These are phyloP conservation scores for Mycena floridula DNA, from an alignment of 768 basidiomycete genomes.

Conservation along the genomic window DNA sequence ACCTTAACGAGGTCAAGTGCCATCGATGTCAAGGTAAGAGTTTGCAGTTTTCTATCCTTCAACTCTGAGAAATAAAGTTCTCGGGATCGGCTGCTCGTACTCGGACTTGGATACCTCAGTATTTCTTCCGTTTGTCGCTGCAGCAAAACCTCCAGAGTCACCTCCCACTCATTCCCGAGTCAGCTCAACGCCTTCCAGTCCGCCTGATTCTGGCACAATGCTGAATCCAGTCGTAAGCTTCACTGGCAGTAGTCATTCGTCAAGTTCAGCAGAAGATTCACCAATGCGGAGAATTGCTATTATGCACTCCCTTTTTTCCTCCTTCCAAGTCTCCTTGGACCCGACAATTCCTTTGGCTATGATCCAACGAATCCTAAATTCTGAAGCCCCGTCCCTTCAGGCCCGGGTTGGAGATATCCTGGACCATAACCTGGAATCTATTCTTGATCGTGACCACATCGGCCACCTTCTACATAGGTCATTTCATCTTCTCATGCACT, in stretches of 20 bases:
- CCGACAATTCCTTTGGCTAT: background rate
- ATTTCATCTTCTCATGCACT: slow-evolving; percentile 4
- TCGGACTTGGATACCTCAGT: slow-evolving; percentile 17
- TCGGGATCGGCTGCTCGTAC: slow-evolving; percentile 33
- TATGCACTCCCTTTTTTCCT: background rate
- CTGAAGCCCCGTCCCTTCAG: slow-evolving; percentile 3
- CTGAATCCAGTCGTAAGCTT: too few species aligned
- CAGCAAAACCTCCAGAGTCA: background rate
- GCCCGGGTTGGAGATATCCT: slow-evolving; percentile 12
- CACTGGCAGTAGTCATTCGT: too few species aligned
- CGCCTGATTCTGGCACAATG: too few species aligned
- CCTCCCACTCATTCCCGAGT: background rate
- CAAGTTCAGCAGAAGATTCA: background rate
- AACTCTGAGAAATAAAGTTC: too few species aligned
- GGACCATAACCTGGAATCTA: slow-evolving; percentile 17
- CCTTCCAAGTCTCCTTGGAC: background rate
- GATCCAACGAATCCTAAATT: slow-evolving; percentile 19
- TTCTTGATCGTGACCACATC: slow-evolving; percentile 24
- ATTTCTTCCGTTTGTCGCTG: background rate
- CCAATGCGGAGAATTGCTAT: background rate
- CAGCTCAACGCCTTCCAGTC: too few species aligned
- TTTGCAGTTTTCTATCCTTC: too few species aligned
- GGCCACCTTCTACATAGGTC: slow-evolving; percentile 25
- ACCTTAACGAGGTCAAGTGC: slow-evolving; percentile 21
- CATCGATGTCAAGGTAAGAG: too few species aligned